phyloP scores from a whole-genome alignment of 148 eudicot species.

The Spergularia marina region DNA sequence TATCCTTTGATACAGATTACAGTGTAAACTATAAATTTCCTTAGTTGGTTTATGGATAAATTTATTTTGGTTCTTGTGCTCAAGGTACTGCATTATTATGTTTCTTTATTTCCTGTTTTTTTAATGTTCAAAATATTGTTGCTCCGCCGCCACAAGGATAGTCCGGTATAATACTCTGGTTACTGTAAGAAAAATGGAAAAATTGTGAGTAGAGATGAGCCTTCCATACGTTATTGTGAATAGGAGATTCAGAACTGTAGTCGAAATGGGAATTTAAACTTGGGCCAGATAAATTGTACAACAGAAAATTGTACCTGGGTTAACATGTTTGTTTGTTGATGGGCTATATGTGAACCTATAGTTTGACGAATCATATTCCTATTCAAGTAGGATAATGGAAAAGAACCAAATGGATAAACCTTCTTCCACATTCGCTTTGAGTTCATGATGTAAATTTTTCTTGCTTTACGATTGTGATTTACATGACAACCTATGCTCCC shows the following conservation, averaged over 20 bases:
- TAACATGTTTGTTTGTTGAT: too few relatives aligned
- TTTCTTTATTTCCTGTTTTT: too few relatives aligned
- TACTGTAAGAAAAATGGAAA: too few relatives aligned
- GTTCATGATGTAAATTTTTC: background rate
- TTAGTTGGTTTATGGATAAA: too few relatives aligned
- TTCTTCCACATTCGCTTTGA: background rate
- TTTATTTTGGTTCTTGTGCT: background rate
- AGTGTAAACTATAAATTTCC: too few relatives aligned
- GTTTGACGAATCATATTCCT: background rate
- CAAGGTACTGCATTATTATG: background rate
- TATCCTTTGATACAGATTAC: slow-evolving; percentile 53
- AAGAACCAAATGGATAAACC: background rate
- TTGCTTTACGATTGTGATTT: slow-evolving; percentile 4
- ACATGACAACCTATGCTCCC: background rate
- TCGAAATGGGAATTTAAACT: background rate
- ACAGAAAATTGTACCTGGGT: too few relatives aligned
- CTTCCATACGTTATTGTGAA: background rate
- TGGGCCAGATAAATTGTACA: background rate
- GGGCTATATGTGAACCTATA: background rate
- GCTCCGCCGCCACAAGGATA: too few relatives aligned
- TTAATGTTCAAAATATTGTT: too few relatives aligned
- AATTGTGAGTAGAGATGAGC: too few relatives aligned
- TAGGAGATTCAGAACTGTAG: background rate
- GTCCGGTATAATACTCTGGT: too few relatives aligned
- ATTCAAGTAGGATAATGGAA: background rate